Evolutionary conservation across 345 rosid genomes (phyloP), one percentile per base, ranked within the genome.

Genomic region (Camelina sativa): DNA sequence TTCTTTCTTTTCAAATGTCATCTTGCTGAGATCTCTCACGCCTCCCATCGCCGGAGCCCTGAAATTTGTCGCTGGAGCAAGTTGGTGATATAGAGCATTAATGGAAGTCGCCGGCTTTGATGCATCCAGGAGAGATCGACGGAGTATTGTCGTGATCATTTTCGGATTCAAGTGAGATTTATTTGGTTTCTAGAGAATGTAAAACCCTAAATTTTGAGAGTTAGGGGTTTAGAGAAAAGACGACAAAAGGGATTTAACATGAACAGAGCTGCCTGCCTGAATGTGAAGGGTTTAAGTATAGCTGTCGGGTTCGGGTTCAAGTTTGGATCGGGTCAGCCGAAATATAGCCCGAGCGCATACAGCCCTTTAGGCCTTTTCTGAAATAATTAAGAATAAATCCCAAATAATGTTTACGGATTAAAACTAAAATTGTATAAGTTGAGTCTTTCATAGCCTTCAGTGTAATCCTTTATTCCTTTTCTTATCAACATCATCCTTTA

Each of bases 1-100:
- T 8, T 12, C 53, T 15, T 78, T 72, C 54, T 66, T 58, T 19
- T 64, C 82, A 50, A 74, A 73, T 37, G 75, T 68, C 65, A 74
- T 38, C 56, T 71, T 79, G 62, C 82, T 57, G 25, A 56, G 58
- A 12, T 38, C 25, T 53, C 82, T 71, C 58, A 67, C 7, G 16
- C 25, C 34, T 63, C 55, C 30, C 1, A 30, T 55, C 10, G 22
- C 38, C 8, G 65, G 64, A 60, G 9, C 64, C 32, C 58, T 69
- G 28, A 40, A 41, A 38, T 62, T 23, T 23, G 7, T 34, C 0
- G 58, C 48, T 44, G 48, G 48, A 44, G 48, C 17, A 44, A 44
- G 48, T 44, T 44, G 48, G 17, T 44, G 16, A 44, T 6, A 44
- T 44, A 44, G 16, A 44, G 8, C 16, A 5, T 44, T 44, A 16